These are phyloP conservation scores for Panicum hallii DNA, from an alignment of 202 grass and related monocot species.

Conservation along the genomic window DNA sequence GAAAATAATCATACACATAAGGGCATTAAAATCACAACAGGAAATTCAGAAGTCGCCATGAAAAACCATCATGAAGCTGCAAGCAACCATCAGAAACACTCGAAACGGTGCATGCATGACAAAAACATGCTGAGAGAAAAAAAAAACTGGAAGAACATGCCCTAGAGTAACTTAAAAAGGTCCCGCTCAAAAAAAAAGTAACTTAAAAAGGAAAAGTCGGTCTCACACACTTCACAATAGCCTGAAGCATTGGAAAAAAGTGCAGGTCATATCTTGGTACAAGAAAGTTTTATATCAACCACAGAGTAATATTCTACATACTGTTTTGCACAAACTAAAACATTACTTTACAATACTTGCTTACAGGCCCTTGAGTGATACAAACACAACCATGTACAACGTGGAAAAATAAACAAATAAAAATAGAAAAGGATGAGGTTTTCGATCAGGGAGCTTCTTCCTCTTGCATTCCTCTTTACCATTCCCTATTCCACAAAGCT, in stretches of 20 bases:
- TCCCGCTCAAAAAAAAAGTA: too few relatives aligned
- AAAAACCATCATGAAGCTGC: neutral
- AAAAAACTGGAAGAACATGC: neutral
- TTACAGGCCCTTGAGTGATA: neutral
- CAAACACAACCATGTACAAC: neutral
- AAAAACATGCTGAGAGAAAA: neutral
- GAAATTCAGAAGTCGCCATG: neutral
- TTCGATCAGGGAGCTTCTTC: neutral
- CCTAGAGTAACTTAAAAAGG: neutral
- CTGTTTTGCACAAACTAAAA: slow-evolving; percentile 10
- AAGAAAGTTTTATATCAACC: neutral
- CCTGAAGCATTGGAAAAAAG: neutral
- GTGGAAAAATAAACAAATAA: neutral
- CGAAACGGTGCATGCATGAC: neutral
- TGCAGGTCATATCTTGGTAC: neutral
- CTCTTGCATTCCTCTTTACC: neutral
- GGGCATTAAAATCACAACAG: neutral
- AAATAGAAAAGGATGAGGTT: neutral
- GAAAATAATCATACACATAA: neutral
- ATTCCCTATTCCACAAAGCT: slow-evolving; percentile 11
- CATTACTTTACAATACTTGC: neutral
- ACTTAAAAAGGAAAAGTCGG: neutral
- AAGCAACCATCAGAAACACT: slow-evolving; percentile 16
- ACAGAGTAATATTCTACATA: slow-evolving; percentile 29
- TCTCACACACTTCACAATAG: neutral